These are phyloP conservation scores for Austroboletus eburneus DNA, from an alignment of 768 basidiomycete species.

Conservation along the genomic window DNA sequence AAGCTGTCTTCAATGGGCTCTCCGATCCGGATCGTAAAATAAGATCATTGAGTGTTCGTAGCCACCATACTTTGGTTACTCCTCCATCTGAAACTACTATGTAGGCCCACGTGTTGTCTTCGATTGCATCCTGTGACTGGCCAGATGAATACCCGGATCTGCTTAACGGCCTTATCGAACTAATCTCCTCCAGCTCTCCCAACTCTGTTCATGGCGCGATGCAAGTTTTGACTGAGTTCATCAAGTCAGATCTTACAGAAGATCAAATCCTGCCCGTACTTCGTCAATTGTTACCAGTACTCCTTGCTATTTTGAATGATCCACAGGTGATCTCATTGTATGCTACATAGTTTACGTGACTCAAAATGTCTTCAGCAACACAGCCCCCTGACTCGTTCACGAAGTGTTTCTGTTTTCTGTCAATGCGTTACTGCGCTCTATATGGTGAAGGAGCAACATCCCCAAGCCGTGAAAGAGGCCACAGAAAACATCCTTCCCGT, in stretches of 20 bases:
- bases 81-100: conserved; percentile 11
- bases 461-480: conserved; percentile 81
- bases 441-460: conserved; percentile 94
- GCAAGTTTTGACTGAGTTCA: conserved; percentile 94
- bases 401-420: conserved; percentile 83
- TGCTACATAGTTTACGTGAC: neutral
- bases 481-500: conserved; percentile 74
- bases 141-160: conserved; percentile 94
- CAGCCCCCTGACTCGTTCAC: conserved; percentile 75
- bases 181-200: conserved; percentile 69
- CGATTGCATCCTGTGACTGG: conserved; percentile 90
- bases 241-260: conserved; percentile 87
- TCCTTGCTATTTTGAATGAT: conserved; percentile 76
- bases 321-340: conserved; percentile 47
- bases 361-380: conserved; percentile 45
- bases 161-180: conserved; percentile 65
- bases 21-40: conserved; percentile 87
- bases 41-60: conserved; percentile 71
- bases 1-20: conserved; percentile 72
- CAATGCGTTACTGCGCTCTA: conserved; percentile 87
- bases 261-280: conserved; percentile 92
- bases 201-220: conserved; percentile 91
- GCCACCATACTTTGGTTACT: neutral
- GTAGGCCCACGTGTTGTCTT: conserved; percentile 85
- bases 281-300: conserved; percentile 81